These are phyloP conservation scores for Speleostelium caveatum DNA, from an alignment of 78 protist genomes.

Conservation along the genomic window DNA sequence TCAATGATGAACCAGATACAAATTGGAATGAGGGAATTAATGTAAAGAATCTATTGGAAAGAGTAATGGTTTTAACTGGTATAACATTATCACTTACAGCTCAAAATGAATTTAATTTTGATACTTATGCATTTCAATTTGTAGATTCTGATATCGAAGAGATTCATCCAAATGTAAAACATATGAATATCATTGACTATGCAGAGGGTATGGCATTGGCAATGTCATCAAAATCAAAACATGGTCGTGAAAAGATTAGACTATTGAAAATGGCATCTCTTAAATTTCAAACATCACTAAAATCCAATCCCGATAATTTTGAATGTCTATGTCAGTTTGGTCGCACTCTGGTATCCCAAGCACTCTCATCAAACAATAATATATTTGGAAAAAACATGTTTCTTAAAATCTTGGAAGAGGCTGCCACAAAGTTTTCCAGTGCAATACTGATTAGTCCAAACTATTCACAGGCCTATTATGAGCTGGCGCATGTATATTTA, in stretches of 20 bases:
- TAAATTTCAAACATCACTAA: slow-evolving; percentile 57
- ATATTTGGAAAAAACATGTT: slow-evolving; percentile 55
- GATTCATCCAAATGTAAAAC: slow-evolving; percentile 64
- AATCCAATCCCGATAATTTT: slow-evolving; percentile 67
- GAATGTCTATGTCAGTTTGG: slow-evolving; percentile 67
- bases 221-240: slow-evolving; percentile 52
- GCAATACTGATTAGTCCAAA: slow-evolving; percentile 29
- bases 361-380: slow-evolving; percentile 13
- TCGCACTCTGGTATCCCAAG: slow-evolving; percentile 29
- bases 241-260: slow-evolving; percentile 40
- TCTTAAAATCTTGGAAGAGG: slow-evolving; percentile 57
- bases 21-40: slow-evolving; percentile 66
- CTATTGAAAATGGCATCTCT: slow-evolving; percentile 59
- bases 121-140: slow-evolving; percentile 72
- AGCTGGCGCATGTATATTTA: slow-evolving; percentile 37
- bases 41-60: slow-evolving; percentile 44
- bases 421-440: slow-evolving; percentile 23
- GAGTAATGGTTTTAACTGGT: slow-evolving; percentile 62
- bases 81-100: slow-evolving; percentile 58
- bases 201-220: slow-evolving; percentile 81
- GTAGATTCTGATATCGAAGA: slow-evolving; percentile 78
- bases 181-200: slow-evolving; percentile 80
- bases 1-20: slow-evolving; percentile 16
- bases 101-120: slow-evolving; percentile 34
- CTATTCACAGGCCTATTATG: slow-evolving; percentile 35